Evolutionary conservation across 2,329 filamentous ascomycete genomes (phyloP), one percentile per base, ranked within the genome.

Genomic region (Botryotinia convoluta): DNA sequence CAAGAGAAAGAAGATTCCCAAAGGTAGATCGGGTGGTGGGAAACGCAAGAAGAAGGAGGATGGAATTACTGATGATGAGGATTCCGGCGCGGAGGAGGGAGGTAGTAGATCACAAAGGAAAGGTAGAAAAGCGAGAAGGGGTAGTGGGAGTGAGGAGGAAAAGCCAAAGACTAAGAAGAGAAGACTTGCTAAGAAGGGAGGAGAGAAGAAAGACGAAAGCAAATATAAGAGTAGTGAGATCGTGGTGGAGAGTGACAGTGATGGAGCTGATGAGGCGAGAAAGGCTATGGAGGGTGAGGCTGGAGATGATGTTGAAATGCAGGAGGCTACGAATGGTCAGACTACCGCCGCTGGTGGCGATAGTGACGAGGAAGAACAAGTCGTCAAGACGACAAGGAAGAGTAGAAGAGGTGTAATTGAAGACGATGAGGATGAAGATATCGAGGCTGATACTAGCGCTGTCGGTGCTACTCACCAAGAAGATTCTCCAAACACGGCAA

Each of bases 1-100:
- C 72, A 94, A 93, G 85, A 88, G 93, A 74, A 95, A 94, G 86
- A 93, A 92, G 83, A 91, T 87, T 77, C 75, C 83, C 76, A 78
- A 78, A 51, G 77, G 76, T 42, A 82, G 82, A 61, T 83, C 82
- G 77, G 80, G 77, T 59, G 83, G 83, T 77, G 82, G 79, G 29
- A 83, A 82, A 74, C 84, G 84, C 75, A 80, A 82, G 59, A 84
- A 83, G 77, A 84, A 82, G 75, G 81, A 81, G 51, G 81, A 80
- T 70, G 78, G 78, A 16, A 76, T 78, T 62, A 78, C 79, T 4
- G 79, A 80, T 72, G 80, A 81, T 44, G 81, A 81, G 18, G 79
- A 80, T 16, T 78, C 76, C 60, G 80, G 77, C 10, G 76, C 59
- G 8, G 79, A 80, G 42, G 75, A 74, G 7, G 63, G 71, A 18